Percentiles rank a stretch among this genome's conserved stretches.
These are phyloP conservation scores for Pythium phragmitis DNA, from an alignment of 352 stramenopile genomes.

Conservation along the genomic window DNA sequence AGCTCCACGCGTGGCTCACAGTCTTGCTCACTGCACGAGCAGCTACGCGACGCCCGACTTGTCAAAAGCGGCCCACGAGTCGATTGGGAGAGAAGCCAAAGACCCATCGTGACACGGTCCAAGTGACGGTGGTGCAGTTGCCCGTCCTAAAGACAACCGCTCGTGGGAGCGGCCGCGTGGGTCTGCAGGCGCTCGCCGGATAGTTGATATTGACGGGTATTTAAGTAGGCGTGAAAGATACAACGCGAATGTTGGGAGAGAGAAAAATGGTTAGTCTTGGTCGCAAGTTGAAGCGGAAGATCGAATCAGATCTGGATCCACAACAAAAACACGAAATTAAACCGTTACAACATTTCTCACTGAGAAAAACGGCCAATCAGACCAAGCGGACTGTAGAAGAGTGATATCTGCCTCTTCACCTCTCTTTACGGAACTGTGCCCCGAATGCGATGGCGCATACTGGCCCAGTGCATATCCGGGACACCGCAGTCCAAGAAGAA, in stretches of 20 bases:
- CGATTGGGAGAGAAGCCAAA: not conserved
- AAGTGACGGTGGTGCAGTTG: not conserved
- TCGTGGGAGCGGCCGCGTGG: not conserved
- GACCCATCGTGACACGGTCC: not conserved
- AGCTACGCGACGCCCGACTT: not conserved
- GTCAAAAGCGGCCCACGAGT: not conserved
- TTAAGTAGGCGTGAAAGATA: not conserved
- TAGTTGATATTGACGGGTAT: not conserved
- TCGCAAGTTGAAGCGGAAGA: too few species aligned
- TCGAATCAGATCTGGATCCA: not conserved
- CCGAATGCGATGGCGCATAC: too few species aligned
- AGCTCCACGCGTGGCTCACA: constrained; percentile 8
- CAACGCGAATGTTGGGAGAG: too few species aligned
- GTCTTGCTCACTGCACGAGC: not conserved
- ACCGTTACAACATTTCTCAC: too few species aligned
- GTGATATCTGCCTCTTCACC: not conserved
- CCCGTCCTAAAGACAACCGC: not conserved
- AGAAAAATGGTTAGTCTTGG: too few species aligned
- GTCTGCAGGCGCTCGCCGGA: not conserved
- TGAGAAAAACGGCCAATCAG: too few species aligned
- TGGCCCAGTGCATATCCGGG: too few species aligned
- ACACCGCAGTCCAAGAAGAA: not conserved
- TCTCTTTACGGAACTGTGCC: not conserved
- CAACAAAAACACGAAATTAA: not conserved
- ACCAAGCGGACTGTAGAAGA: too few species aligned